Base-by-base conservation (phyloP, 2,329 filamentous ascomycete species). In the Trichophyton verrucosum region DNA sequence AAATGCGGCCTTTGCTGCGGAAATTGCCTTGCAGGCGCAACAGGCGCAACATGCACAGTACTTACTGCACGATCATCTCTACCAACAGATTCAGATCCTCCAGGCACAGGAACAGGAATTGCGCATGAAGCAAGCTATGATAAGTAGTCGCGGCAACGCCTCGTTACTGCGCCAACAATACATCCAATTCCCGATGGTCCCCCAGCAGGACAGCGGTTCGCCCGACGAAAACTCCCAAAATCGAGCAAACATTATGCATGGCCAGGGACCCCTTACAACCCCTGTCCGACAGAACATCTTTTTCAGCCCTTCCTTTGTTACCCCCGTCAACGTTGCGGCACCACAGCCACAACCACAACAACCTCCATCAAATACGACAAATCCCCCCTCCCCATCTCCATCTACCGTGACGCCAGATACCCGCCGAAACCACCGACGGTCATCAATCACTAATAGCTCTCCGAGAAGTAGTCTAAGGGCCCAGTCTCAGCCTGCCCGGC, bases 91-190 rank as follows among this genome's bases (percentile, higher is more conserved):
- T 60, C 77, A 79, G 65, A 70, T 78, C 44, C 72, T 80, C 20
- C 77, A 79, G 64, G 75, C 76, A 20, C 77, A 79, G 65, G 77
- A 79, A 65, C 76, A 79, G 62, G 77, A 79, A 62, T 63, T 79
- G 61, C 74, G 77, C 61, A 70, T 77, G 66, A 75, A 78, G 61
- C 76, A 78, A 64, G 75, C 75, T 15, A 66, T 76, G 27, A 67
- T 76, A 15, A 75, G 71, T 36, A 73, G 74, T 15, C 66, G 74
- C 24, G 65, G 71, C 7, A 72, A 73, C 8, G 73, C 74, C 7
- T 70, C 75, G 11, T 68, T 76, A 17, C 71, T 76, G 57, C 72
- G 74, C 13, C 73, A 75, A 62, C 73, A 74, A 3, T 74, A 75
- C 33, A 55, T 66, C 27, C 74, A 74, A 46, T 75, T 75, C 15